phyloP scores from a whole-genome alignment of 139 green algal species.

The Chlorella ohadii region DNA sequence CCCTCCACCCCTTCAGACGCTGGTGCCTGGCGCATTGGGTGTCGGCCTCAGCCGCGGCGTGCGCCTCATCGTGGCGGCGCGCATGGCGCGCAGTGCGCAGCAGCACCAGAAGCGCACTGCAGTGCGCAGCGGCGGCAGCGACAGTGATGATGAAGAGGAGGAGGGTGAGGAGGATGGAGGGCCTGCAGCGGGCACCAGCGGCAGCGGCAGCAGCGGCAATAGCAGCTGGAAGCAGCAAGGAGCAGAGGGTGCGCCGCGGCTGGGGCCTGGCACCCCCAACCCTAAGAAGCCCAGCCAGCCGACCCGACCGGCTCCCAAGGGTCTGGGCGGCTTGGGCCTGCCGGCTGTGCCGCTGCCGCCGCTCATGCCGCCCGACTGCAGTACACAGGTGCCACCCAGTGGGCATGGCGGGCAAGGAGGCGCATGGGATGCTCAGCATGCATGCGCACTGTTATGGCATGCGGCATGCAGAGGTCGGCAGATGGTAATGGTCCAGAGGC shows the following conservation, averaged over 20 bases:
- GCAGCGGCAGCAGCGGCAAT: neutral
- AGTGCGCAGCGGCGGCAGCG: neutral
- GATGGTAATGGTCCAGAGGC: too few species aligned
- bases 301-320: conserved; percentile 1
- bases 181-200: neutral
- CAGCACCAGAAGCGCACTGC: neutral
- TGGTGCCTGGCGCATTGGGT: neutral
- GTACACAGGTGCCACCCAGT: too few species aligned
- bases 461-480: too few species aligned
- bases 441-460: too few species aligned
- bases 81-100: neutral
- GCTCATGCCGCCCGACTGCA: neutral
- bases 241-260: neutral
- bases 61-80: neutral
- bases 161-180: neutral
- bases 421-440: too few species aligned
- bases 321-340: neutral
- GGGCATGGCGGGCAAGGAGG: too few species aligned
- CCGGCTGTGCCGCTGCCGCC: neutral
- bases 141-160: neutral
- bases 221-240: neutral
- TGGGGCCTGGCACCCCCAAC: neutral
- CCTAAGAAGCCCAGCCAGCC: neutral
- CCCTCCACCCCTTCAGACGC: too few species aligned
- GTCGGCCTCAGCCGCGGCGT: neutral